A percentile compares a stretch with the other conserved stretches of the same genome.
Evolutionary conservation across 2,329 filamentous ascomycete genomes (phyloP).

Genomic region (Calonectria pseudoreteaudii): DNA sequence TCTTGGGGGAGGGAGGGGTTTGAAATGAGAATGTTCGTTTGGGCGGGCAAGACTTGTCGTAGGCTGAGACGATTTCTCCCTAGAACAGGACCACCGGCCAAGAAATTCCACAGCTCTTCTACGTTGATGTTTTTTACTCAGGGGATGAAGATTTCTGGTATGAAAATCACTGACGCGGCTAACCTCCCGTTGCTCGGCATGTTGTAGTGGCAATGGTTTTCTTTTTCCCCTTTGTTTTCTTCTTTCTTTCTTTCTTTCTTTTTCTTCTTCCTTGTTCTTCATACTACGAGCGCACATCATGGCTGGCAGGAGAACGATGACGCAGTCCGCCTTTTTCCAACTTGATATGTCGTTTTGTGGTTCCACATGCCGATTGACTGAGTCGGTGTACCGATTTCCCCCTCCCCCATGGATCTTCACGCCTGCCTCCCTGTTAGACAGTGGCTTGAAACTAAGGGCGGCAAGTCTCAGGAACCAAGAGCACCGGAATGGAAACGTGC

Average conservation of each 20-base stretch:
- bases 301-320: neutral
- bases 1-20: conserved; percentile 1
- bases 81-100: neutral
- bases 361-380: neutral
- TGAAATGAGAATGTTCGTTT: neutral
- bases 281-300: neutral
- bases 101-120: neutral
- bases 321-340: neutral
- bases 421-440: neutral
- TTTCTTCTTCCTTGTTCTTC: neutral
- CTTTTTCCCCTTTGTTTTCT: no score
- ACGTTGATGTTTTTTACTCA: neutral
- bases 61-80: neutral
- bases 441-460: conserved; percentile 1
- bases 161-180: no score
- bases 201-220: neutral
- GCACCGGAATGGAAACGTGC: neutral
- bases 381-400: neutral
- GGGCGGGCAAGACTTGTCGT: neutral
- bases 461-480: conserved; percentile 1
- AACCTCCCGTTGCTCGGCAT: neutral
- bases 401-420: neutral
- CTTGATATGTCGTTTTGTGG: neutral
- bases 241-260: neutral
- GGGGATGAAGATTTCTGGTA: neutral